Conservation (phyloP, 371 early-diverging fungal genomes). For the Sporodiniella umbellata region DNA sequence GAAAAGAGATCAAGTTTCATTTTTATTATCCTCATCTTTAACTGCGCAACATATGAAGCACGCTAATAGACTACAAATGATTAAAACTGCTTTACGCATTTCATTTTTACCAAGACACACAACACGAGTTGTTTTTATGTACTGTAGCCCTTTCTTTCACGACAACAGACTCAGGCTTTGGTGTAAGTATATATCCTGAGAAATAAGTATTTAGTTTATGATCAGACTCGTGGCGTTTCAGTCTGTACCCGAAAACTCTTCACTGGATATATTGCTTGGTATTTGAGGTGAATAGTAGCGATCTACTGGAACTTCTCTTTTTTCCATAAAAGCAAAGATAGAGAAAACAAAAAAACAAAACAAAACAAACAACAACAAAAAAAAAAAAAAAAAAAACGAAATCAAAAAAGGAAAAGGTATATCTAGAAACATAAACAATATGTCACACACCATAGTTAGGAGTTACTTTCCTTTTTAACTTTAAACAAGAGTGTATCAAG, state of each 20-base stretch:
- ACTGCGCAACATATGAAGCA: neutral
- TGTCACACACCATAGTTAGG: too few species aligned
- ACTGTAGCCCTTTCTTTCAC: neutral
- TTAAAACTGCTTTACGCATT: too few species aligned
- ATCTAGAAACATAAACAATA: too few species aligned
- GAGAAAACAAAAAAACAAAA: neutral
- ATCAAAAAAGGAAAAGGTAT: too few species aligned
- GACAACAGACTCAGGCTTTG: neutral
- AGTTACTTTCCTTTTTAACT: too few species aligned
- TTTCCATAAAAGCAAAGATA: too few species aligned
- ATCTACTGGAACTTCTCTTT: neutral
- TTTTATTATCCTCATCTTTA: neutral
- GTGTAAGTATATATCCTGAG: neutral
- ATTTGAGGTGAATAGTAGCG: conserved; percentile 1
- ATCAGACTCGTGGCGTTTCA: neutral
- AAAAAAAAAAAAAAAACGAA: neutral
- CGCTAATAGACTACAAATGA: neutral
- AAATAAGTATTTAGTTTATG: too few species aligned
- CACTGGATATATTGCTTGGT: neutral
- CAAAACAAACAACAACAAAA: neutral
- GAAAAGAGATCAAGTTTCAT: too few species aligned
- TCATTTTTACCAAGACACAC: neutral
- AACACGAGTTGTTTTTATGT: neutral
- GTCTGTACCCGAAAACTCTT: neutral
- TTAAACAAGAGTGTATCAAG: too few species aligned